A percentile compares a stretch with the other conserved stretches of the same genome.
phyloP scores from a whole-genome alignment of 73 alveolate genomes.

The Uronychia setigera region DNA sequence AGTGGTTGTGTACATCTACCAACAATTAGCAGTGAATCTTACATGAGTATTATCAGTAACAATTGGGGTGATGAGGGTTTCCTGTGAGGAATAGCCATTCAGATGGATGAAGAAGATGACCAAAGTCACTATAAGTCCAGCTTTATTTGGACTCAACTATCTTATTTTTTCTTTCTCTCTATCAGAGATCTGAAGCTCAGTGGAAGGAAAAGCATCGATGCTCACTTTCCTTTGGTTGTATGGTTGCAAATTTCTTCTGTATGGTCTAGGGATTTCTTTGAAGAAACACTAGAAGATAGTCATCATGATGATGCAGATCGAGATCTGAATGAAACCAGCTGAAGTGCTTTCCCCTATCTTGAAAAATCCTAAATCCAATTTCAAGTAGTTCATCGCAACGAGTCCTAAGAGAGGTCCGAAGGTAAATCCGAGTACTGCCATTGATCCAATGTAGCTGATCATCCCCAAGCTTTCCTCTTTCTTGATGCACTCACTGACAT shows the following conservation, averaged over 20 bases:
- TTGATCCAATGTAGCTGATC: slow-evolving; percentile 29
- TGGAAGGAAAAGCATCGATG: no score
- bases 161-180: background rate
- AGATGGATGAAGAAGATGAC: slow-evolving; percentile 26
- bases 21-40: no score
- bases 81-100: slow-evolving; percentile 32
- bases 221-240: background rate
- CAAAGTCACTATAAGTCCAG: slow-evolving; percentile 15
- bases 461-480: slow-evolving; percentile 9
- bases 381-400: background rate
- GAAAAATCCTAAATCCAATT: background rate
- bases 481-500: slow-evolving; percentile 36
- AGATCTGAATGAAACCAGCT: slow-evolving; percentile 22
- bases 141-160: slow-evolving; percentile 4
- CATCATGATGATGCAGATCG: slow-evolving; percentile 32
- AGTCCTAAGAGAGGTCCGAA: slow-evolving; percentile 50
- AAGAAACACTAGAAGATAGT: background rate
- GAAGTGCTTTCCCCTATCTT: slow-evolving; percentile 12
- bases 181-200: background rate
- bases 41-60: slow-evolving; percentile 13
- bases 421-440: slow-evolving; percentile 33
- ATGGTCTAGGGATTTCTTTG: slow-evolving; percentile 33
- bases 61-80: slow-evolving; percentile 34
- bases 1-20: slow-evolving; percentile 21
- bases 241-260: slow-evolving; percentile 6